Evolutionary conservation across 2,329 filamentous ascomycete genomes (phyloP).

Genomic region (Sclerotinia borealis): DNA sequence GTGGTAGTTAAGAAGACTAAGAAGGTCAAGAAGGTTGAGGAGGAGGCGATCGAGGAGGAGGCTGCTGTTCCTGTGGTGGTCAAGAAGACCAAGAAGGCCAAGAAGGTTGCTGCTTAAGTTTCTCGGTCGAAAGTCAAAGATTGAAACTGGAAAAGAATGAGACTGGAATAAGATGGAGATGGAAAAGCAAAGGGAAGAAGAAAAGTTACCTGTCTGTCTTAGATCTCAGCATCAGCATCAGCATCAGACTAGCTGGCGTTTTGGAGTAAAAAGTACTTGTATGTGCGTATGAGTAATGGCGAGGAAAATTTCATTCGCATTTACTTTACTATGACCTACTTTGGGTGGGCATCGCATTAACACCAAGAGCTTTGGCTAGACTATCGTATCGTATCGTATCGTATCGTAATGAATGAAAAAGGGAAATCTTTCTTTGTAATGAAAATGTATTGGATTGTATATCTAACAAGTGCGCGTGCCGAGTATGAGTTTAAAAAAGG

Average conservation of each 20-base stretch:
- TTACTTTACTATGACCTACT: background rate
- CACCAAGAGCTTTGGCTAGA: background rate
- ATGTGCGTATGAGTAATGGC: background rate
- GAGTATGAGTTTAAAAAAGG: background rate
- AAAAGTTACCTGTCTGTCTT: background rate
- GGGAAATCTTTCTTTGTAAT: background rate
- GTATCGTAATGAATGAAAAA: too few species aligned
- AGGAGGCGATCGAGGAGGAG: conserved; percentile 26
- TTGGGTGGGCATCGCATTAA: background rate
- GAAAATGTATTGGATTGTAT: background rate
- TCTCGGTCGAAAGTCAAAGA: background rate
- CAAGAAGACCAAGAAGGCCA: conserved; percentile 22
- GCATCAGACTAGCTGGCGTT: conserved; percentile 5
- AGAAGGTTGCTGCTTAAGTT: conserved; percentile 23
- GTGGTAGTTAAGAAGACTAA: conserved; percentile 22
- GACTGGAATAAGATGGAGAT: background rate
- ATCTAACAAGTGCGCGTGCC: too few species aligned
- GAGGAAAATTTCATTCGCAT: background rate
- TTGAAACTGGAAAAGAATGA: too few species aligned
- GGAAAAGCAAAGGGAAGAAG: background rate
- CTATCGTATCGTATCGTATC: too few species aligned
- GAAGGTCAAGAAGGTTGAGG: conserved; percentile 27
- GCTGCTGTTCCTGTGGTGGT: conserved; percentile 25
- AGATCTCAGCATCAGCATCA: too few species aligned
- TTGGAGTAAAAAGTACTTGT: conserved; percentile 3